phyloP scores from a whole-genome alignment of 129 eudicot genomes.

The Centaurea solstitialis region DNA sequence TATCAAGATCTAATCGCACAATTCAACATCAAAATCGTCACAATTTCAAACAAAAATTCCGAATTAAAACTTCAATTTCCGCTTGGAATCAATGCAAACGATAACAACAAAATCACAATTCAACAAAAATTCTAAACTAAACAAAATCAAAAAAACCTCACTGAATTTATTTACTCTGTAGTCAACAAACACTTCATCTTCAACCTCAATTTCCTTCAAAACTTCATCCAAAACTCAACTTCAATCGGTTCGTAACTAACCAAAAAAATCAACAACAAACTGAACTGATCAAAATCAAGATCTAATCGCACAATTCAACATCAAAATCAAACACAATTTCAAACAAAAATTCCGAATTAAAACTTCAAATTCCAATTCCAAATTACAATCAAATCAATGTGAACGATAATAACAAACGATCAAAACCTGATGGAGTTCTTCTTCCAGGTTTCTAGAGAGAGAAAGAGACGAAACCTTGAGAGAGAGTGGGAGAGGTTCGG shows the following conservation, averaged over 20 bases:
- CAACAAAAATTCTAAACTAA: not conserved
- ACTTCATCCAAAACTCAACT: not conserved
- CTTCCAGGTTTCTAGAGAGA: not conserved
- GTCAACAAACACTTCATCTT: not conserved
- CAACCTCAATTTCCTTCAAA: not conserved
- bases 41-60: not conserved
- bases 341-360: not conserved
- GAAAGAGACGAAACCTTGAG: not conserved
- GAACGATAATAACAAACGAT: constrained; percentile 7
- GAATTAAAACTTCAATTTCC: constrained; percentile 9
- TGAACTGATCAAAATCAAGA: constrained; percentile 29
- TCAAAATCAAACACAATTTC: not conserved
- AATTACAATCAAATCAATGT: constrained; percentile 5
- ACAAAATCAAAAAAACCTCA: not conserved
- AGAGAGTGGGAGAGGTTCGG: constrained; percentile 29
- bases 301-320: constrained; percentile 5
- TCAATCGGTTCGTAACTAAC: not conserved
- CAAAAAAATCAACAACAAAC: constrained; percentile 12
- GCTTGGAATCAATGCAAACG: too few relatives aligned
- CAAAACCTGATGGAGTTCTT: constrained; percentile 13
- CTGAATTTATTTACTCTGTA: not conserved
- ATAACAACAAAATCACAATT: not conserved
- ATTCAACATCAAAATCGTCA: constrained; percentile 6
- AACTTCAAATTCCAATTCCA: not conserved
- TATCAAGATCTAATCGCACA: constrained; percentile 18